phyloP scores from a whole-genome alignment of 495 filamentous ascomycete genomes.

The Entonaema liquescens region DNA sequence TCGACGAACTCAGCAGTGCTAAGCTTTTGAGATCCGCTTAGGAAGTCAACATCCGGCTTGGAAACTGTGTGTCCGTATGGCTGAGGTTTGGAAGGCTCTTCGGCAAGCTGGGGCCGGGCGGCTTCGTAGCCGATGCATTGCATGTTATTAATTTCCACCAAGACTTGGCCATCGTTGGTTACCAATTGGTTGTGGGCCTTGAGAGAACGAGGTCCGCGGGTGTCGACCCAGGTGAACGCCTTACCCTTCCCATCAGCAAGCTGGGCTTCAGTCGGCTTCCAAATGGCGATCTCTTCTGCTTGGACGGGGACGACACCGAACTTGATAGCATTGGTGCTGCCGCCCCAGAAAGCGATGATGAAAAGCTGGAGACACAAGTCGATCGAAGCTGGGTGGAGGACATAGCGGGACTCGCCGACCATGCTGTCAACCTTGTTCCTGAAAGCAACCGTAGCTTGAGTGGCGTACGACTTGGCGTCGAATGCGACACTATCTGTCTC shows the following conservation, averaged over 20 bases:
- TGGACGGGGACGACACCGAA: slow-evolving; percentile 50
- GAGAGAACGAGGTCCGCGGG: slow-evolving; percentile 16
- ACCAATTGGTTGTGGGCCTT: slow-evolving; percentile 19
- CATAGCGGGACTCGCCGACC: slow-evolving; percentile 49
- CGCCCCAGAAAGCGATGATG: slow-evolving; percentile 47
- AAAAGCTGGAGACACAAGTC: slow-evolving; percentile 51
- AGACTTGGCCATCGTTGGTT: slow-evolving; percentile 31
- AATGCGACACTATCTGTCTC: slow-evolving; percentile 39
- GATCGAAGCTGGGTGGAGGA: slow-evolving; percentile 51
- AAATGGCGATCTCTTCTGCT: slow-evolving; percentile 49
- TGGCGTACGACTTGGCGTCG: slow-evolving; percentile 38
- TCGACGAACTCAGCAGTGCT: not conserved
- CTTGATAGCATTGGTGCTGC: slow-evolving; percentile 43
- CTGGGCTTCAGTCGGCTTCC: slow-evolving; percentile 36
- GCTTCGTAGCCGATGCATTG: slow-evolving; percentile 47
- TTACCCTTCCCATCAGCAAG: slow-evolving; percentile 11
- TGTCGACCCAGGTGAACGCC: slow-evolving; percentile 24
- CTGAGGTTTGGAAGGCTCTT: slow-evolving; percentile 4
- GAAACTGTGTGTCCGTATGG: slow-evolving; percentile 18
- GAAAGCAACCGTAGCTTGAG: slow-evolving; percentile 31
- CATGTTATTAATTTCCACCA: slow-evolving; percentile 44
- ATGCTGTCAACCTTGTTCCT: slow-evolving; percentile 30
- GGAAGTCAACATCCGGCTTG: slow-evolving; percentile 29
- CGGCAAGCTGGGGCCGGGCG: slow-evolving; percentile 42
- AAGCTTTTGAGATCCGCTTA: slow-evolving; percentile 7